Evolutionary conservation across 306 rosid genomes (phyloP), one percentile per base, ranked within the genome.

Genomic region (Adenanthera pavonina): DNA sequence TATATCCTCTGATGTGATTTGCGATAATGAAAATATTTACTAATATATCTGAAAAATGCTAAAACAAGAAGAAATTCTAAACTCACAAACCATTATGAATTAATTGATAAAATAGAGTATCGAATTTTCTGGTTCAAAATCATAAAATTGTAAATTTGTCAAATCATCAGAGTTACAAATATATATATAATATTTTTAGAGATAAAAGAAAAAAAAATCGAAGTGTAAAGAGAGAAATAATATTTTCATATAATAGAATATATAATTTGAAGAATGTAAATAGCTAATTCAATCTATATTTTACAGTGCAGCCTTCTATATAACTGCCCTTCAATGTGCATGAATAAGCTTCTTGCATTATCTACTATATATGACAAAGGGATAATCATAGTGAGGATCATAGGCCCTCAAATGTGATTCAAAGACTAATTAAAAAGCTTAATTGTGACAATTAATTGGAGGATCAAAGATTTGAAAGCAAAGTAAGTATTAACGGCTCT

Each of bases 1-100:
- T 64, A 64, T 35, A 64, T 64, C 69, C 38, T 34, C 19, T 33
- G 69, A 64, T 61, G 68, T 33, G 68, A 64, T 64, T 14, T 35
- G 46, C 35, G 35, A 8, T 8, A 12, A 17, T 41, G 15, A 17
- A 67, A 40, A 17, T 9, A 67, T 7, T 66, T 66, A 65, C 38
- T 15, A 38, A 17, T 36, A 10, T 43, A 16, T 54, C 7, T 41
- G 5, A 8, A 49, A 49, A 49, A 49, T 3, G 16, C 3, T 12
- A 49, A 49, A 49, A 8, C 1, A 3, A 12, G 3, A 13, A 17
- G 14, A 5, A 49, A 49, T 12, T 49, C 17, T 49, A 0, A 4
- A 49, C 17, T 14, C 14, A 49, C 14, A 12, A 49, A 49, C 17
- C n/a, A 49, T 12, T 13, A 49, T 2, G n/a, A 49, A 41, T 41